Conservation (phyloP, 257 asterid species). For the Forsythia suspensa region DNA sequence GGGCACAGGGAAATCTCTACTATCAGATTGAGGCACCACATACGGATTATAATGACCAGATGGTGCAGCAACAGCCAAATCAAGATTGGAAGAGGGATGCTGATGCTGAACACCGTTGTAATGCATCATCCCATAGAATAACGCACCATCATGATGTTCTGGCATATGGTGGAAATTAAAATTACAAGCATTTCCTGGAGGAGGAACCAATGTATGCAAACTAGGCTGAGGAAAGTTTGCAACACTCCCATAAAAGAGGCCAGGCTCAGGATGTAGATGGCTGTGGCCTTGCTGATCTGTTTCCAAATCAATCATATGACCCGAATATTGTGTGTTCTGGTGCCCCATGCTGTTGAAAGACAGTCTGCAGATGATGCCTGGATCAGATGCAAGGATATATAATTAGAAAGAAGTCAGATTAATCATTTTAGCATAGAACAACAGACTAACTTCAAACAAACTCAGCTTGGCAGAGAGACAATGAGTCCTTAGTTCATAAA, state of each 20-base stretch:
- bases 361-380: constrained; percentile 39
- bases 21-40: constrained; percentile 52
- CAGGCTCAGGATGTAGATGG: constrained; percentile 57
- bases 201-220: constrained; percentile 39
- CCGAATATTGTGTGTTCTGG: constrained; percentile 46
- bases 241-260: constrained; percentile 50
- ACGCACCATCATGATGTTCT: constrained; percentile 52
- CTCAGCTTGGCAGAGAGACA: background rate
- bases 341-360: constrained; percentile 59
- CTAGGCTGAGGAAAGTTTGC: constrained; percentile 53
- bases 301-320: constrained; percentile 55
- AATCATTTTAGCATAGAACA: background rate
- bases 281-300: constrained; percentile 57
- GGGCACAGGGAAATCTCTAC: constrained; percentile 54
- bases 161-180: constrained; percentile 48
- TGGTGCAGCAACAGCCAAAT: constrained; percentile 38
- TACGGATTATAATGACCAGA: constrained; percentile 58
- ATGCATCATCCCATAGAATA: constrained; percentile 55
- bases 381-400: constrained; percentile 28
- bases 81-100: constrained; percentile 43
- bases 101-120: constrained; percentile 43
- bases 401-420: background rate
- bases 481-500: background rate
- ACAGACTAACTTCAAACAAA: background rate
- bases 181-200: constrained; percentile 39